These are phyloP conservation scores for Pichia inconspicua DNA, from an alignment of 1,139 yeast genomes.

Conservation along the genomic window DNA sequence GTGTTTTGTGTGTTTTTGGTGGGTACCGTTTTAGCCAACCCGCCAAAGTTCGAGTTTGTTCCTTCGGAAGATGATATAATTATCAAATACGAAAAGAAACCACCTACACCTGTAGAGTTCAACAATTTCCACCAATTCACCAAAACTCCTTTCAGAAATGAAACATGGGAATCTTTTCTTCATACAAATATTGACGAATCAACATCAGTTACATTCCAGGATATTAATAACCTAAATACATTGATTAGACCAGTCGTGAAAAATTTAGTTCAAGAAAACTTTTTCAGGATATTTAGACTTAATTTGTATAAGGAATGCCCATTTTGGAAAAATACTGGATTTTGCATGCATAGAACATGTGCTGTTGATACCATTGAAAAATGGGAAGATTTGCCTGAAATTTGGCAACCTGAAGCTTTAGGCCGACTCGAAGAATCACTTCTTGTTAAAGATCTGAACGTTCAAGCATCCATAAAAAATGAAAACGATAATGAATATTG, in stretches of 20 bases:
- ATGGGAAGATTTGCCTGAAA: slow-evolving; percentile 64
- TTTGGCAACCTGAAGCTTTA: slow-evolving; percentile 65
- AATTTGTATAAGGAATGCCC: slow-evolving; percentile 84
- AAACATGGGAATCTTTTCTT: slow-evolving; percentile 17
- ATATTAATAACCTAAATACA: slow-evolving; percentile 44
- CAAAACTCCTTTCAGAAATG: slow-evolving; percentile 24
- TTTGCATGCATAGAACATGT: slow-evolving; percentile 90
- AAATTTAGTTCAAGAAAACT: slow-evolving; percentile 56
- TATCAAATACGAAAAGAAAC: slow-evolving; percentile 21
- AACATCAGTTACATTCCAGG: slow-evolving; percentile 42
- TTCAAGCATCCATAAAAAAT: slow-evolving; percentile 18
- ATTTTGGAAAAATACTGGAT: slow-evolving; percentile 71
- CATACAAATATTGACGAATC: slow-evolving; percentile 22
- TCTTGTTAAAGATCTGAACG: slow-evolving; percentile 20
- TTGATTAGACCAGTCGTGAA: slow-evolving; percentile 47
- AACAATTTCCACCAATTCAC: slow-evolving; percentile 24
- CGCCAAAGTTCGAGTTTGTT: neutral
- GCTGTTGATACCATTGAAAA: slow-evolving; percentile 67
- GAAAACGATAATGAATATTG: slow-evolving; percentile 34
- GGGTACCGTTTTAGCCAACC: neutral
- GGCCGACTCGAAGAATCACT: slow-evolving; percentile 46
- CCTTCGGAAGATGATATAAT: slow-evolving; percentile 11
- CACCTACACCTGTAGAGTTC: slow-evolving; percentile 17
- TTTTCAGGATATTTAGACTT: slow-evolving; percentile 80
- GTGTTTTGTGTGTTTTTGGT: neutral